A percentile compares a stretch with the other conserved stretches of the same genome.
phyloP scores from a whole-genome alignment of 169 alveolate genomes.

The Cryptosporidium muris region DNA sequence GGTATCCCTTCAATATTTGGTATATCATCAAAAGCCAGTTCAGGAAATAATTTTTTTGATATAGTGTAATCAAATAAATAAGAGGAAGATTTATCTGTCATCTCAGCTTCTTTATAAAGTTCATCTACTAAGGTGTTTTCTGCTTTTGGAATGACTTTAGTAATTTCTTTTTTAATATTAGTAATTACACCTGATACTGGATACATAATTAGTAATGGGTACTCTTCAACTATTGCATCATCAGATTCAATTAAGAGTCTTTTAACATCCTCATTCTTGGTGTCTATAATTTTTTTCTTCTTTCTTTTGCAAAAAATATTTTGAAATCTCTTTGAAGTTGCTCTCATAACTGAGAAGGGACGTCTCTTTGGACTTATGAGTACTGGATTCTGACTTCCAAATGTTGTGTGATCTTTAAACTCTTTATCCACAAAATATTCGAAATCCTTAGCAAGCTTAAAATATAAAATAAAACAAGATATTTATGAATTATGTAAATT shows the following conservation, averaged over 20 bases:
- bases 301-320: slow-evolving; percentile 48
- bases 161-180: not conserved
- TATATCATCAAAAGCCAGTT: slow-evolving; percentile 44
- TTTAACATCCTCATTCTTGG: slow-evolving; percentile 14
- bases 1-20: slow-evolving; percentile 67
- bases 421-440: not conserved
- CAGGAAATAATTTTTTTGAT: slow-evolving; percentile 47
- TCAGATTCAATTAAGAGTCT: slow-evolving; percentile 35
- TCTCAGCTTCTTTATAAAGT: slow-evolving; percentile 7
- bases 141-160: not conserved
- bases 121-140: slow-evolving; percentile 18
- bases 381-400: slow-evolving; percentile 22
- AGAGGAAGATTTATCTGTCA: not conserved
- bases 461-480: not conserved
- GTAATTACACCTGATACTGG: slow-evolving; percentile 16
- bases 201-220: slow-evolving; percentile 29
- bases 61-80: slow-evolving; percentile 7
- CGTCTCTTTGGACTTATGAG: slow-evolving; percentile 28
- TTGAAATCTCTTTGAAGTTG: slow-evolving; percentile 35
- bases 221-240: slow-evolving; percentile 27
- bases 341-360: slow-evolving; percentile 49
- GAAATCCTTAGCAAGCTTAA: not conserved
- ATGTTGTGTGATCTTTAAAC: not conserved
- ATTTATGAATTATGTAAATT: not conserved
- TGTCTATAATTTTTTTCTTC: slow-evolving; percentile 25